phyloP scores from a whole-genome alignment of 2,329 filamentous ascomycete species.

The Talaromyces verruculosus region DNA sequence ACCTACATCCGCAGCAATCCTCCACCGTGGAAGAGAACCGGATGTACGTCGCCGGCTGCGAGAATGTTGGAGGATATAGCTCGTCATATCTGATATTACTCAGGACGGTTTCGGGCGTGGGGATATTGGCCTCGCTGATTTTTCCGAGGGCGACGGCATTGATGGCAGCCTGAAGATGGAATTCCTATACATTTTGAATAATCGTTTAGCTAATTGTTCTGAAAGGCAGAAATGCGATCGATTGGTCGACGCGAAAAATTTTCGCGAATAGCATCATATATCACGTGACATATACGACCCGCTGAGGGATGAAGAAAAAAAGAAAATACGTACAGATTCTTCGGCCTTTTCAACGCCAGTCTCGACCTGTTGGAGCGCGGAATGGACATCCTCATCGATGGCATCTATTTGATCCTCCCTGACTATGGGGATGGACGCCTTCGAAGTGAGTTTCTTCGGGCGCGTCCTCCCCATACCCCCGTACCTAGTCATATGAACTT shows the following conservation, averaged over 20 bases:
- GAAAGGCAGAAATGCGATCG: conserved; percentile 1
- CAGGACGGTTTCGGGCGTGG: conserved; percentile 63
- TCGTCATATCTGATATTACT: conserved; percentile 79
- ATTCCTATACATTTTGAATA: conserved; percentile 64
- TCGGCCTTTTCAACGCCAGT: conserved; percentile 96
- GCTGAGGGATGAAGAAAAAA: conserved; percentile 31
- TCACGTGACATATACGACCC: conserved; percentile 33
- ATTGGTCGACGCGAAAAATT: conserved; percentile 2
- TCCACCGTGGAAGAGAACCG: conserved; percentile 98
- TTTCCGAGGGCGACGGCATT: conserved; percentile 62
- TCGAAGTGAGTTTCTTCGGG: conserved; percentile 77
- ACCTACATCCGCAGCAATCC: conserved; percentile 84
- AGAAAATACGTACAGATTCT: conserved; percentile 77
- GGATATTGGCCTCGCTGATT: conserved; percentile 64
- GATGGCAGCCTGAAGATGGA: conserved; percentile 86
- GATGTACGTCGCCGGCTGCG: conserved; percentile 88
- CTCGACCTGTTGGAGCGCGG: conserved; percentile 79
- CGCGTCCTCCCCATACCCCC: conserved; percentile 50
- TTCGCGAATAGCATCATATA: conserved; percentile 25
- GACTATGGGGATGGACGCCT: conserved; percentile 82
- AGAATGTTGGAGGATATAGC: conserved; percentile 76
- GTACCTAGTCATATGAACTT: conserved; percentile 47
- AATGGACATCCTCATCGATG: conserved; percentile 81
- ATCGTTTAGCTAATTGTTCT: conserved; percentile 5
- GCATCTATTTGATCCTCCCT: conserved; percentile 88